phyloP scores from a whole-genome alignment of 2,329 filamentous ascomycete species.

The Hymenoscyphus linearis region DNA sequence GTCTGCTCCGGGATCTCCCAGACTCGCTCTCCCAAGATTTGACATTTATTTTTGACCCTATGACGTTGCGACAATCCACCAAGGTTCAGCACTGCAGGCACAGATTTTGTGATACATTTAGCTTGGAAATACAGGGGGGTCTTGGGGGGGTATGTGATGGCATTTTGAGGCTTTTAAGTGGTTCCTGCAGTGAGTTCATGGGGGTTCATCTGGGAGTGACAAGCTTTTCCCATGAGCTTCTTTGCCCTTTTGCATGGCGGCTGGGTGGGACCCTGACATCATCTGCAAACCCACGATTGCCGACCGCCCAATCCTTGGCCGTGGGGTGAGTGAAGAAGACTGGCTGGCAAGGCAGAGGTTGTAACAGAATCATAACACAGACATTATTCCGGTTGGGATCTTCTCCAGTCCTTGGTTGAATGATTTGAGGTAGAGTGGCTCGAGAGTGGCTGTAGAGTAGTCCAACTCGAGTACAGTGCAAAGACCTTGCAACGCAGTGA shows the following conservation, averaged over 20 bases:
- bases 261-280: not conserved
- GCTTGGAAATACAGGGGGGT: too few relatives aligned
- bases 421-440: not conserved
- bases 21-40: not conserved
- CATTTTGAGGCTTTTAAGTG: not conserved
- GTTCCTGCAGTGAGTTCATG: too few relatives aligned
- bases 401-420: not conserved
- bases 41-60: too few relatives aligned
- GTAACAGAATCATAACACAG: not conserved
- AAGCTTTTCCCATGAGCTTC: not conserved
- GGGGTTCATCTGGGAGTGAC: not conserved
- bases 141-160: not conserved
- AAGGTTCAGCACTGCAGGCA: too few relatives aligned
- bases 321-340: not conserved
- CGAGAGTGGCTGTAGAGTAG: too few relatives aligned
- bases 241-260: not conserved
- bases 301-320: not conserved
- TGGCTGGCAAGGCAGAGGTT: not conserved
- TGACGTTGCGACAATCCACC: too few relatives aligned
- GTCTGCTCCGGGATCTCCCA: not conserved
- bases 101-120: too few relatives aligned
- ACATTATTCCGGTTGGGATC: not conserved
- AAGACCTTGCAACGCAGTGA: not conserved
- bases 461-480: too few relatives aligned
- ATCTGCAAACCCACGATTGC: not conserved